Percentiles rank a stretch among this genome's conserved stretches.
Evolutionary conservation across 2,329 filamentous ascomycete species (phyloP).

Genomic region (Fusarium mexicanum): DNA sequence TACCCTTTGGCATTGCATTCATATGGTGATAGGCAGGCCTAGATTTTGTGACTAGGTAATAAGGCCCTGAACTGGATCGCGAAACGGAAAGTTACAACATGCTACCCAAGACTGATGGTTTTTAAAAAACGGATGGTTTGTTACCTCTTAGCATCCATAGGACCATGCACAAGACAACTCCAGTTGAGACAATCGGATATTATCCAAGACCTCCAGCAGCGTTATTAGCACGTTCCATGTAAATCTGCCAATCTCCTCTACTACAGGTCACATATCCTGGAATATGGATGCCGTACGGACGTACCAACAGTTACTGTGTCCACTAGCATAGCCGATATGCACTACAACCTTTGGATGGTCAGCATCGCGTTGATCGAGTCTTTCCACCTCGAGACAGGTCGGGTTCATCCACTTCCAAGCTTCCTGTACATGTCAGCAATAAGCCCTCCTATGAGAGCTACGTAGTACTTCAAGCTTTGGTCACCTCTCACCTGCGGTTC

Average conservation of each 20-base stretch:
- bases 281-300: not conserved
- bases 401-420: conserved; percentile 13
- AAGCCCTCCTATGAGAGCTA: not conserved
- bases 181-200: not conserved
- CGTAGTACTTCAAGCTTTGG: not conserved
- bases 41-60: not conserved
- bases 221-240: not conserved
- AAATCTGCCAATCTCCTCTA: not conserved
- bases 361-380: conserved; percentile 6
- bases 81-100: not conserved
- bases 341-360: conserved; percentile 10
- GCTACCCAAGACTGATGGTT: not conserved
- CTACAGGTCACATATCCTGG: not conserved
- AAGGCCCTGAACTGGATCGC: not conserved
- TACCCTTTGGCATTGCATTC: not conserved
- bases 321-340: not conserved
- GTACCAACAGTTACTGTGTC: not conserved
- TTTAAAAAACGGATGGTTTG: not conserved
- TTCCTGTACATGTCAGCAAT: conserved; percentile 8
- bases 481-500: conserved; percentile 13
- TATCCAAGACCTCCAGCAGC: not conserved
- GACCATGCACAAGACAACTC: not conserved
- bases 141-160: not conserved
- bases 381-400: not conserved
- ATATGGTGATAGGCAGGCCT: not conserved